Conservation (phyloP, 148 eudicot species). For the Diospyros lotus region DNA sequence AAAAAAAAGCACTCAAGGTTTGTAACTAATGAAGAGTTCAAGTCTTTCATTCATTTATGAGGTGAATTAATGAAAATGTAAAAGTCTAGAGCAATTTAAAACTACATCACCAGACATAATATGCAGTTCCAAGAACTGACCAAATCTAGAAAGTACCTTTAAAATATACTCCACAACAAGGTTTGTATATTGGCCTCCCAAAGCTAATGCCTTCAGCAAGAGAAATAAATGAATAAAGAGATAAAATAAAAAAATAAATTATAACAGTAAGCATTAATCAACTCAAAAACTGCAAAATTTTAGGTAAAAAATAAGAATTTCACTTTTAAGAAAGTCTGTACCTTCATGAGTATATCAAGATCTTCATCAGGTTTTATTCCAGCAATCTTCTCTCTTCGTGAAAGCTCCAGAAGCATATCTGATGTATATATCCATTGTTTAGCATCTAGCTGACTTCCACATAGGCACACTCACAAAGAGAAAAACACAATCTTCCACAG, state of each 20-base stretch:
- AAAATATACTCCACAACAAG: slow-evolving; percentile 84
- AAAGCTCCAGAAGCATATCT: slow-evolving; percentile 98
- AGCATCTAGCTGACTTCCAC: slow-evolving; percentile 16
- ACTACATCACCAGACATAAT: not conserved
- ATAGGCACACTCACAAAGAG: not conserved
- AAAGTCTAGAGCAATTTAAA: slow-evolving; percentile 1
- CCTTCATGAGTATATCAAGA: slow-evolving; percentile 97
- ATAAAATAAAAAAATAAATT: slow-evolving; percentile 11
- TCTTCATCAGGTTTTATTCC: slow-evolving; percentile 86
- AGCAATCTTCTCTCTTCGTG: slow-evolving; percentile 84
- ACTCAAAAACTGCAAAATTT: not conserved
- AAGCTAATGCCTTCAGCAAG: slow-evolving; percentile 63
- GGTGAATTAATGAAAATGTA: not conserved
- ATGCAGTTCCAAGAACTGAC: not conserved
- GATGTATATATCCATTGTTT: slow-evolving; percentile 21
- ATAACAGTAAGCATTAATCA: not conserved
- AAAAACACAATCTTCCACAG: slow-evolving; percentile 12
- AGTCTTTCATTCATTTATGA: not conserved
- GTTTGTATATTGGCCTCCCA: slow-evolving; percentile 70
- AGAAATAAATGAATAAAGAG: not conserved
- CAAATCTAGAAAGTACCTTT: slow-evolving; percentile 54
- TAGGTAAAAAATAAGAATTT: not conserved
- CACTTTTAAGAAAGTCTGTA: slow-evolving; percentile 13
- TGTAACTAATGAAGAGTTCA: not conserved
- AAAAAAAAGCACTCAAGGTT: not conserved